phyloP scores from a whole-genome alignment of 1,284 basidiomycete species.

The Xerocomus nothofagi region DNA sequence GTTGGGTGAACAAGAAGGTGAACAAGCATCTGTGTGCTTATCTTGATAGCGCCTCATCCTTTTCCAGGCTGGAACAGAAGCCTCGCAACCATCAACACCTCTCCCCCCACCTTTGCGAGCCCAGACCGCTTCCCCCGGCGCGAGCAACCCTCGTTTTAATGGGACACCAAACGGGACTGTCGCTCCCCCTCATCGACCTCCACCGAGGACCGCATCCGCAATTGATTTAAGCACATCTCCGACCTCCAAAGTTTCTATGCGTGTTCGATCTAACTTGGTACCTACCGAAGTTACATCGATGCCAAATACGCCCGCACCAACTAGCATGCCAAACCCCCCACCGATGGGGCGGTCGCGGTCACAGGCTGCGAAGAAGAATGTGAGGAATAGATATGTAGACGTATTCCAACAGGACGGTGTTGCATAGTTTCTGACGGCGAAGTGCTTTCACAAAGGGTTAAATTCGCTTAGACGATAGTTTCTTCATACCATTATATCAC shows the following conservation, averaged over 20 bases:
- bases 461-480: slow-evolving; percentile 5
- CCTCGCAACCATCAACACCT: slow-evolving; percentile 45
- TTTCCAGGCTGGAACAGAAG: slow-evolving; percentile 52
- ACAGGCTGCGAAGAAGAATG: slow-evolving; percentile 66
- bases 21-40: slow-evolving; percentile 23
- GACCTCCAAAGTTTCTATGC: slow-evolving; percentile 50
- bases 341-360: slow-evolving; percentile 58
- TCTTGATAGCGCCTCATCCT: slow-evolving; percentile 3
- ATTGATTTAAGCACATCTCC: slow-evolving; percentile 56
- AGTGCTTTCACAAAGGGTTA: neutral
- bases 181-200: slow-evolving; percentile 39
- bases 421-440: slow-evolving; percentile 8
- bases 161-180: slow-evolving; percentile 21
- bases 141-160: slow-evolving; percentile 36
- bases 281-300: slow-evolving; percentile 43
- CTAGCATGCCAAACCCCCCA: slow-evolving; percentile 39
- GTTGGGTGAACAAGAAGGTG: slow-evolving; percentile 96
- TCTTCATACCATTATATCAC: slow-evolving; percentile 24
- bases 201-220: slow-evolving; percentile 60
- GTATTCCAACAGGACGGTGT: slow-evolving; percentile 64
- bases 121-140: slow-evolving; percentile 75
- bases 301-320: slow-evolving; percentile 37
- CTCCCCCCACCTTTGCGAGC: slow-evolving; percentile 60
- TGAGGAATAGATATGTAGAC: slow-evolving; percentile 83
- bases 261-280: slow-evolving; percentile 65